A percentile compares a stretch with the other conserved stretches of the same genome.
These are phyloP conservation scores for Macrophomina pseudophaseolina DNA, from an alignment of 2,329 filamentous ascomycete genomes.

Conservation along the genomic window DNA sequence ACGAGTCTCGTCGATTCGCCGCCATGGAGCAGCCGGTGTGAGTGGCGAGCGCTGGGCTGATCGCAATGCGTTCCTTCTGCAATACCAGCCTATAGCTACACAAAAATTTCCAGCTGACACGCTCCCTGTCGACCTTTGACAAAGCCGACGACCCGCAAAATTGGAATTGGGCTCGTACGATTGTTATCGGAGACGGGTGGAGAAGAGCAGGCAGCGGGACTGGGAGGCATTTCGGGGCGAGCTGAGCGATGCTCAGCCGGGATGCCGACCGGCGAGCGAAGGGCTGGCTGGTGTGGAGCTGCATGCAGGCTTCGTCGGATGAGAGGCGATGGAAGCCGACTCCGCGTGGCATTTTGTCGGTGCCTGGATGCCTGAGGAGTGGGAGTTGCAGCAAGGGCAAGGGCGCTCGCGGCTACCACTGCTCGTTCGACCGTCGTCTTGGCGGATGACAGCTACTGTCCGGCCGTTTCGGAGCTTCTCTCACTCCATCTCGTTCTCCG, in stretches of 20 bases:
- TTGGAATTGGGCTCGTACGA: constrained; percentile 13
- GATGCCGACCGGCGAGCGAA: neutral
- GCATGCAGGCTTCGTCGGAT: neutral
- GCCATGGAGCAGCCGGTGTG: neutral
- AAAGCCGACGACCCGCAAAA: constrained; percentile 3
- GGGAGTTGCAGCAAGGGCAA: neutral
- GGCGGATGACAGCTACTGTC: neutral
- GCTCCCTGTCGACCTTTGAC: constrained; percentile 6
- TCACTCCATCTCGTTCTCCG: neutral
- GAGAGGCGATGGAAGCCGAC: neutral
- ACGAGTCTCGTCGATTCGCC: too few relatives aligned
- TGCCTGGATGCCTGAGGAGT: neutral
- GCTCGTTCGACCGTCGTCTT: neutral
- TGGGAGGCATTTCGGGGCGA: neutral
- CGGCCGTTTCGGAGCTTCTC: constrained; percentile 9
- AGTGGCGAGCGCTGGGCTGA: neutral
- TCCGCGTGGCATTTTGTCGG: neutral
- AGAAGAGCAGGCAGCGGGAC: neutral
- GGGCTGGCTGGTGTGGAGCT: neutral
- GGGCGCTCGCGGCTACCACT: too few relatives aligned
- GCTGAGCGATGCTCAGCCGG: constrained; percentile 7
- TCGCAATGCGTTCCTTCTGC: neutral
- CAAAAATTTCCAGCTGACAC: neutral
- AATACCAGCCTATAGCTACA: neutral
- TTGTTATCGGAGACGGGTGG: neutral